phyloP scores from a whole-genome alignment of 1,284 basidiomycete species.

The Cutaneotrichosporon dermatis region DNA sequence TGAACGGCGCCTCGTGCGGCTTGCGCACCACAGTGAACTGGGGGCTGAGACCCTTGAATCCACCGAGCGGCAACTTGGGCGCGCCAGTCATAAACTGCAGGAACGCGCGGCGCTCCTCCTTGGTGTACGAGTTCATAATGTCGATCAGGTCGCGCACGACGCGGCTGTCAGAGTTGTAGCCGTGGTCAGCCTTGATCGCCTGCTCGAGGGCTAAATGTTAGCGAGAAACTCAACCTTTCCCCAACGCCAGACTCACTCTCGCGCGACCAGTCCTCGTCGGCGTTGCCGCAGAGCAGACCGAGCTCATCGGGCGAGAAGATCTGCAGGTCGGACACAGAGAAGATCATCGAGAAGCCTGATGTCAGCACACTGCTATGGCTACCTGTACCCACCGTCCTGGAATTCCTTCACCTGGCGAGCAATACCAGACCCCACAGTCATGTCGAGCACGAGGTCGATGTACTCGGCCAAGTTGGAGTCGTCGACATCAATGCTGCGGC shows the following conservation, averaged over 20 bases:
- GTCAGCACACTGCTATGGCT: not conserved
- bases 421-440: constrained; percentile 72
- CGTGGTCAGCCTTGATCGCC: constrained; percentile 93
- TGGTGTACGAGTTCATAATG: constrained; percentile 77
- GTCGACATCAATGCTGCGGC: constrained; percentile 72
- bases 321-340: constrained; percentile 82
- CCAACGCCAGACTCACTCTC: constrained; percentile 62
- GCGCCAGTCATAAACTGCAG: constrained; percentile 97
- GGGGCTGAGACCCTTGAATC: constrained; percentile 92
- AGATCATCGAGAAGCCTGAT: constrained; percentile 82
- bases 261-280: constrained; percentile 86
- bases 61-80: constrained; percentile 87
- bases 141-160: constrained; percentile 82
- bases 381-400: constrained; percentile 54
- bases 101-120: constrained; percentile 71
- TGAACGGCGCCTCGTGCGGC: constrained; percentile 82
- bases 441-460: constrained; percentile 71
- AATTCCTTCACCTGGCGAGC: constrained; percentile 75
- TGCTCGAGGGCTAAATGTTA: constrained; percentile 67
- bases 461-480: constrained; percentile 85
- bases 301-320: constrained; percentile 93
- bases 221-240: not conserved
- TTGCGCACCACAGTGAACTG: constrained; percentile 95
- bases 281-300: constrained; percentile 87
- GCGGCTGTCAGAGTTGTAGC: constrained; percentile 89